Evolutionary conservation across 1,284 basidiomycete species (phyloP), one percentile per base, ranked within the genome.

Genomic region (Trichosporon sp.): DNA sequence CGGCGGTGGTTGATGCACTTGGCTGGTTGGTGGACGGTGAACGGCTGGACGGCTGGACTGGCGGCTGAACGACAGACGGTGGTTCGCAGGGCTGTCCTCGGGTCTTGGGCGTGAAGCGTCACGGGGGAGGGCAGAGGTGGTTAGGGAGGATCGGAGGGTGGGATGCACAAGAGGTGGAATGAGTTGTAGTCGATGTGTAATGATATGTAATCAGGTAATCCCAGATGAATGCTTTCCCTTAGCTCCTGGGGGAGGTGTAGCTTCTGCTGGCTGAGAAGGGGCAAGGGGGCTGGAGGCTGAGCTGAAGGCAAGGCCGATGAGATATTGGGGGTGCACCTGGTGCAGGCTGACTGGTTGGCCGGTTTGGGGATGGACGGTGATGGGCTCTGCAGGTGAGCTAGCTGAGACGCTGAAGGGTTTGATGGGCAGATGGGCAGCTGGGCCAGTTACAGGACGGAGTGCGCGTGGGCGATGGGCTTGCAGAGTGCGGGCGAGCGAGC

Each of bases 151-250:
- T 19, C 51, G 19, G 51, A 54, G 19, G 51, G 51, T 54, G 51
- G 51, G 51, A 54, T 54, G 51, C 19, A 54, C 51, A 26, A 26
- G 51, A 8, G 51, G 21, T 26, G 51, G 51, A 54, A 54, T 54
- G 51, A 54, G 19, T 54, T 54, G 51, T 54, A 54, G 51, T 54
- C 5, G 16, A 16, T 54, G 51, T 54, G 51, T 54, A 54, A 54
- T 54, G 51, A 54, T 54, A 54, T 54, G 51, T 54, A 54, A 54
- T 54, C 51, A n/a, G 16, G 43, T 46, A 46, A 46, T 46, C 38
- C 38, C 38, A 40, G 38, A 40, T 40, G 38, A 40, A 40, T 40
- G 43, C 43, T 10, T 46, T 46, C 43, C 43, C 43, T 46, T 46
- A 46, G 43, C 10, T 40, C 8, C 35, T 40, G 38, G 8, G 7